phyloP scores from a whole-genome alignment of 2,329 filamentous ascomycete genomes.

The Lasiodiplodia theobromae region DNA sequence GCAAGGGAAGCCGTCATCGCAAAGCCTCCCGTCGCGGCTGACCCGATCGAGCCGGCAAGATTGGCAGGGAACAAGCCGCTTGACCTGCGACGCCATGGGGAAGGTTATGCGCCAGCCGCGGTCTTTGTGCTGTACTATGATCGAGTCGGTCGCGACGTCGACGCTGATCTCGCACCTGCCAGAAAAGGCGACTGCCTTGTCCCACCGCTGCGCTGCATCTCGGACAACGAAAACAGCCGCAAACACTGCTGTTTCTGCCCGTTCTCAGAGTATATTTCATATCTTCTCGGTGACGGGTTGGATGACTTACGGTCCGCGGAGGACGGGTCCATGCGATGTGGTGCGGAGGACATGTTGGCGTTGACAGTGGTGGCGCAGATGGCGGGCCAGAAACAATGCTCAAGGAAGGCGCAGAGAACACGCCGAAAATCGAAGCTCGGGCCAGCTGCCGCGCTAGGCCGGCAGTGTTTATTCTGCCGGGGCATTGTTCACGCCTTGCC shows the following conservation, averaged over 20 bases:
- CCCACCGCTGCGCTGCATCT: background rate
- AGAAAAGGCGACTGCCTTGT: background rate
- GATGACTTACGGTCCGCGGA: background rate
- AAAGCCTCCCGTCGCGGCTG: background rate
- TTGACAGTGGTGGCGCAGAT: background rate
- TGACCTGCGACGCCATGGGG: background rate
- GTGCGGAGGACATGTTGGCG: background rate
- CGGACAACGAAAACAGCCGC: background rate
- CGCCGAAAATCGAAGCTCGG: background rate
- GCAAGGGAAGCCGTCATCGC: constrained; percentile 8
- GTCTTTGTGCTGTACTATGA: background rate
- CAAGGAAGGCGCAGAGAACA: background rate
- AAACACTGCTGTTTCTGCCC: background rate
- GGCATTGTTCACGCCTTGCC: background rate
- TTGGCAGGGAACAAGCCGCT: constrained; percentile 1
- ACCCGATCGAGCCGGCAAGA: background rate
- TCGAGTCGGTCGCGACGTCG: background rate
- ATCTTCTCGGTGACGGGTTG: background rate
- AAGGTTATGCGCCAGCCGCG: constrained; percentile 2
- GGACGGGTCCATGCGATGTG: background rate
- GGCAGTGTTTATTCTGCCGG: background rate
- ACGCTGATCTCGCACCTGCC: background rate
- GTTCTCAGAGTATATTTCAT: background rate
- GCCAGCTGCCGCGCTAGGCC: background rate
- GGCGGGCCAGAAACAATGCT: background rate